Percentiles rank a stretch among this genome's conserved stretches.
These are phyloP conservation scores for Phytophthora hibernalis DNA, from an alignment of 352 stramenopile species.

Conservation along the genomic window DNA sequence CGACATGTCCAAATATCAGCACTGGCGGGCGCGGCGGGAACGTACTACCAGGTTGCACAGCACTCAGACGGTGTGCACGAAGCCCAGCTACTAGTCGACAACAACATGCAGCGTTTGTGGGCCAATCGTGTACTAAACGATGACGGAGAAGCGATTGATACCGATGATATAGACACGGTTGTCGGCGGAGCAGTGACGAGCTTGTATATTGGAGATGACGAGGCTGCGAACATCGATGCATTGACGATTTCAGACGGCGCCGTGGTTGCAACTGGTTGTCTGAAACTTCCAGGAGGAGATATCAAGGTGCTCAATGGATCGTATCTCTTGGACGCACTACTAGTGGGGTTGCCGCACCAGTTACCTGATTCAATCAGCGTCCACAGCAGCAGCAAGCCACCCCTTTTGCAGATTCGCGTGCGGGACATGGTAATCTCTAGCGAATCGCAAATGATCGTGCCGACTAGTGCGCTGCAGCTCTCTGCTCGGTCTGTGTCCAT, in stretches of 20 bases:
- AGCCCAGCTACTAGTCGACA: slow-evolving; percentile 54
- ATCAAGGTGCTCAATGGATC: slow-evolving; percentile 59
- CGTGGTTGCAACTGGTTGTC: slow-evolving; percentile 46
- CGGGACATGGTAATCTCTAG: slow-evolving; percentile 54
- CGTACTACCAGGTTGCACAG: slow-evolving; percentile 68
- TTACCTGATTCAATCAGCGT: slow-evolving; percentile 31
- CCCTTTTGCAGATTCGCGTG: slow-evolving; percentile 42
- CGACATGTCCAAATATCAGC: slow-evolving; percentile 47
- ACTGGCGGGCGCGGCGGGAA: slow-evolving; percentile 60
- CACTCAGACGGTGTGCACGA: slow-evolving; percentile 57
- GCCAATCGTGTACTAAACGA: slow-evolving; percentile 35
- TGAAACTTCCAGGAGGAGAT: slow-evolving; percentile 47
- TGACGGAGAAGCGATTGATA: slow-evolving; percentile 29
- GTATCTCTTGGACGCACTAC: slow-evolving; percentile 51
- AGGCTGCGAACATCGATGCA: slow-evolving; percentile 36
- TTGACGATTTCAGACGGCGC: slow-evolving; percentile 59
- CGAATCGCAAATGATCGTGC: slow-evolving; percentile 51
- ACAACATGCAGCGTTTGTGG: slow-evolving; percentile 43
- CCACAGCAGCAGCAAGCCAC: slow-evolving; percentile 28
- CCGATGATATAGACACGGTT: slow-evolving; percentile 36
- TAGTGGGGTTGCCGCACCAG: slow-evolving; percentile 26
- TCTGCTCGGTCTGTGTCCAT: slow-evolving; percentile 56
- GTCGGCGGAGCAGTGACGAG: slow-evolving; percentile 60
- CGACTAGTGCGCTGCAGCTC: slow-evolving; percentile 43
- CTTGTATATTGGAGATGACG: slow-evolving; percentile 39